Conservation (phyloP, 768 basidiomycete species). For the Lactarius sanguifluus region DNA sequence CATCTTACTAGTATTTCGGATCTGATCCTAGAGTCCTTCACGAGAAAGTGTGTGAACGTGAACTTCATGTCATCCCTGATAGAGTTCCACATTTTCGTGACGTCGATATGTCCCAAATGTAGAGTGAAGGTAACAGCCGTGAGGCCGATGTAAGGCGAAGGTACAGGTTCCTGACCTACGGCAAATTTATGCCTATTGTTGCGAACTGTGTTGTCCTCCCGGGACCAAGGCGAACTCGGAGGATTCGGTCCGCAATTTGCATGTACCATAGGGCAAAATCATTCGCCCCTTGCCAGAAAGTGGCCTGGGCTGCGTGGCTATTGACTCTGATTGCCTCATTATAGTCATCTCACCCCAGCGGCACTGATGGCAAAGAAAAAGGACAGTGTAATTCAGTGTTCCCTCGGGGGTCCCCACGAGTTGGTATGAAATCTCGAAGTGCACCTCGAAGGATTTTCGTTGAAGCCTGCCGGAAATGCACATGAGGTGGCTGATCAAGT, state of each 20-base stretch:
- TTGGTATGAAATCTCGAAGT: not conserved
- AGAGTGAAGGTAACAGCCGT: not conserved
- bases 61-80: not conserved
- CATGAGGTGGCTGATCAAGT: not conserved
- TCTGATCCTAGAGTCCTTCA: constrained; percentile 1
- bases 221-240: not conserved
- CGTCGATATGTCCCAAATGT: not conserved
- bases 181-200: not conserved
- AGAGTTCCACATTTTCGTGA: not conserved
- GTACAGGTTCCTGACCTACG: constrained; percentile 13
- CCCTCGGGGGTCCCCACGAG: too few relatives aligned
- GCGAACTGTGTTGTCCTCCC: not conserved
- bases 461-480: not conserved
- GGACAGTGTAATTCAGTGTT: not conserved
- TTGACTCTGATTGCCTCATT: not conserved
- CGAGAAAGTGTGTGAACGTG: not conserved
- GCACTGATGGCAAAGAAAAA: not conserved
- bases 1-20: not conserved
- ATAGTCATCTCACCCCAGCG: not conserved
- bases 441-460: not conserved
- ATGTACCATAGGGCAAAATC: not conserved
- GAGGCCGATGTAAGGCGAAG: not conserved
- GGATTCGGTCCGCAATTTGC: constrained; percentile 1
- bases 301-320: not conserved
- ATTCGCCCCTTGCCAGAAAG: not conserved